Evolutionary conservation across 192 early-diverging fungal genomes (phyloP).

Genomic region (Coemansia nantahalensis): DNA sequence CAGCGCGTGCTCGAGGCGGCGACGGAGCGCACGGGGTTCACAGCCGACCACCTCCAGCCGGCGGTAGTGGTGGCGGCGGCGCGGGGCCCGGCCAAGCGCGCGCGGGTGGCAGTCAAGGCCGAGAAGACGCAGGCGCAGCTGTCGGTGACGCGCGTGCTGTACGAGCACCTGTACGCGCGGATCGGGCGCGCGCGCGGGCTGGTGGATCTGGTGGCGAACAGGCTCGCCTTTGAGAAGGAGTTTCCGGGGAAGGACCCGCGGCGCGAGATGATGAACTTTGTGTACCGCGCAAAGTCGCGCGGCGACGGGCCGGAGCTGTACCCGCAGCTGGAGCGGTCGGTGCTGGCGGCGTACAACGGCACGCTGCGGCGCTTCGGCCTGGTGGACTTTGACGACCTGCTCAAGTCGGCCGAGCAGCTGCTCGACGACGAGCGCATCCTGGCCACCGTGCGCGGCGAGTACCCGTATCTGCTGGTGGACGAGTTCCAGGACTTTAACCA

Average conservation of each 20-base stretch:
- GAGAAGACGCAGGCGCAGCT: conserved; percentile 7
- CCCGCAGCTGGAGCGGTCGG: conserved; percentile 20
- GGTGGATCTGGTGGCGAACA: conserved; percentile 7
- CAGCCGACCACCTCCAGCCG: background rate
- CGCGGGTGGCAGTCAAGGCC: conserved; percentile 16
- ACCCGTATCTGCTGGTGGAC: conserved; percentile 43
- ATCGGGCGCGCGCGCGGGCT: conserved; percentile 6
- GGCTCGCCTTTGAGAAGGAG: background rate
- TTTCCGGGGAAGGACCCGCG: conserved; percentile 17
- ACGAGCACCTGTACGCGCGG: conserved; percentile 17
- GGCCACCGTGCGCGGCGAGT: conserved; percentile 15
- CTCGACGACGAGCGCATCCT: conserved; percentile 14
- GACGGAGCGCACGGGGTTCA: conserved; percentile 9
- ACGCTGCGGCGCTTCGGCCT: conserved; percentile 27
- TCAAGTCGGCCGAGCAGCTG: conserved; percentile 20
- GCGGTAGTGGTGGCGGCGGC: background rate
- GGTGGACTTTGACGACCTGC: conserved; percentile 52
- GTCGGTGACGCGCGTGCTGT: conserved; percentile 13
- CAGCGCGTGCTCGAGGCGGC: conserved; percentile 8
- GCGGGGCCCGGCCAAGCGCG: background rate
- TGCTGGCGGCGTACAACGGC: conserved; percentile 41
- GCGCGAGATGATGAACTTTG: conserved; percentile 12
- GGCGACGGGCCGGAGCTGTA: conserved; percentile 21
- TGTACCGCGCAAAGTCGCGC: conserved; percentile 40
- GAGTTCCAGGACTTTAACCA: conserved; percentile 53